Conservation (phyloP, 2,329 filamentous ascomycete genomes). For the Fusarium dlaminii region DNA sequence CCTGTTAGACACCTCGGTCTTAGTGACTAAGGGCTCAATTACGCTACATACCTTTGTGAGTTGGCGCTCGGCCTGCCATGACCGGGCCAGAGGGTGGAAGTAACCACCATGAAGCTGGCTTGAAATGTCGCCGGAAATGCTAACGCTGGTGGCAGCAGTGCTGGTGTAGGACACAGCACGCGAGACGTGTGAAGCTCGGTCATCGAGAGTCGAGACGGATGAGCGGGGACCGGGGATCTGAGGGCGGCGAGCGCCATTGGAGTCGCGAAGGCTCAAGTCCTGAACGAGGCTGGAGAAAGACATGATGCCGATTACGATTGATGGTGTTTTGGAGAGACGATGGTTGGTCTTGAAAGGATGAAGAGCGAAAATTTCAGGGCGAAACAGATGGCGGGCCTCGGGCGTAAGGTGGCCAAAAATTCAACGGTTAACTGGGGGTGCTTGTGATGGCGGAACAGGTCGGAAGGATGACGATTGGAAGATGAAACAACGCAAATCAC, state of each 20-base stretch:
- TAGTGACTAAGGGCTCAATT: background rate
- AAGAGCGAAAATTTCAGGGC: conserved; percentile 6
- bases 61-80: conserved; percentile 86
- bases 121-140: conserved; percentile 78
- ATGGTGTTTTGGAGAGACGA: conserved; percentile 4
- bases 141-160: conserved; percentile 73
- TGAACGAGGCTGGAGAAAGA: conserved; percentile 75
- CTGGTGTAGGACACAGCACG: conserved; percentile 73
- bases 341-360: background rate
- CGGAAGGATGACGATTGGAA: conserved; percentile 19
- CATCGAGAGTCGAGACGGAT: conserved; percentile 67
- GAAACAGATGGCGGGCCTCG: background rate
- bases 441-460: conserved; percentile 32
- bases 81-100: conserved; percentile 79
- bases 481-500: conserved; percentile 6
- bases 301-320: conserved; percentile 53
- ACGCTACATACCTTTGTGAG: conserved; percentile 75
- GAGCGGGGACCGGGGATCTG: conserved; percentile 51
- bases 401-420: conserved; percentile 38
- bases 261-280: conserved; percentile 69
- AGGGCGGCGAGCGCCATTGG: conserved; percentile 58
- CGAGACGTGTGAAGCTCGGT: conserved; percentile 69
- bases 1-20: conserved; percentile 21
- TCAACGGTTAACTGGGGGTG: conserved; percentile 13
- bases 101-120: conserved; percentile 87